Evolutionary conservation across 2,329 filamentous ascomycete species (phyloP).

Genomic region (Ilyonectria sp.): DNA sequence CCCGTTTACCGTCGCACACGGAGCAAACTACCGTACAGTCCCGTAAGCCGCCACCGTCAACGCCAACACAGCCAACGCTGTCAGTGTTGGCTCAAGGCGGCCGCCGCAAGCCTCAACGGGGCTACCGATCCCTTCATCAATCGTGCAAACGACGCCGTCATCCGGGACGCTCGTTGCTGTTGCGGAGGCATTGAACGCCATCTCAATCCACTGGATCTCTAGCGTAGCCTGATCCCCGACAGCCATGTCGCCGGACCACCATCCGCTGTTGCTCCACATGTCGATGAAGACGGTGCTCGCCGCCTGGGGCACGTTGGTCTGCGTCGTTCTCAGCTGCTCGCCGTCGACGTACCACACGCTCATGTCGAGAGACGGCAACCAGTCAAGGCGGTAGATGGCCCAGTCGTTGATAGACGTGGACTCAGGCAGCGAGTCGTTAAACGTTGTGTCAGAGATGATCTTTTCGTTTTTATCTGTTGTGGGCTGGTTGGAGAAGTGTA

Average conservation of each 20-base stretch:
- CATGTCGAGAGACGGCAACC: slow-evolving; percentile 25
- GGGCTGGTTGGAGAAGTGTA: slow-evolving; percentile 32
- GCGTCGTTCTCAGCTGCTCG: slow-evolving; percentile 14
- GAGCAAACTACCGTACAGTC: too few species aligned
- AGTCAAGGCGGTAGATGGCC: slow-evolving; percentile 33
- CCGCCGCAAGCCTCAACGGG: slow-evolving; percentile 14
- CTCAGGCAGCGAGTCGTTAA: slow-evolving; percentile 14
- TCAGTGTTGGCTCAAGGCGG: background rate
- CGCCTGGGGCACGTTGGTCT: slow-evolving; percentile 25
- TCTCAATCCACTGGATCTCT: slow-evolving; percentile 37
- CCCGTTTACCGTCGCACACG: background rate
- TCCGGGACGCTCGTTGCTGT: slow-evolving; percentile 11
- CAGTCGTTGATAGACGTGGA: slow-evolving; percentile 4
- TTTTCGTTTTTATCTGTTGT: slow-evolving; percentile 19
- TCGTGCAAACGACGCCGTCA: slow-evolving; percentile 18
- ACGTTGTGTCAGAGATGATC: slow-evolving; percentile 27
- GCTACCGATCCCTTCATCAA: slow-evolving; percentile 17
- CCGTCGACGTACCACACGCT: slow-evolving; percentile 27
- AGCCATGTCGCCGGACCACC: slow-evolving; percentile 34
- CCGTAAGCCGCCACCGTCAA: background rate
- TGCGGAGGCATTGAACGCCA: slow-evolving; percentile 34
- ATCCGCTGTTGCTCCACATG: slow-evolving; percentile 37
- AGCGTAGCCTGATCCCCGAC: slow-evolving; percentile 26
- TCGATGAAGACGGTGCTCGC: slow-evolving; percentile 32
- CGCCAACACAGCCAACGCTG: background rate